Base-by-base conservation (phyloP, 2,329 filamentous ascomycete genomes). In the Exophiala calicioides region DNA sequence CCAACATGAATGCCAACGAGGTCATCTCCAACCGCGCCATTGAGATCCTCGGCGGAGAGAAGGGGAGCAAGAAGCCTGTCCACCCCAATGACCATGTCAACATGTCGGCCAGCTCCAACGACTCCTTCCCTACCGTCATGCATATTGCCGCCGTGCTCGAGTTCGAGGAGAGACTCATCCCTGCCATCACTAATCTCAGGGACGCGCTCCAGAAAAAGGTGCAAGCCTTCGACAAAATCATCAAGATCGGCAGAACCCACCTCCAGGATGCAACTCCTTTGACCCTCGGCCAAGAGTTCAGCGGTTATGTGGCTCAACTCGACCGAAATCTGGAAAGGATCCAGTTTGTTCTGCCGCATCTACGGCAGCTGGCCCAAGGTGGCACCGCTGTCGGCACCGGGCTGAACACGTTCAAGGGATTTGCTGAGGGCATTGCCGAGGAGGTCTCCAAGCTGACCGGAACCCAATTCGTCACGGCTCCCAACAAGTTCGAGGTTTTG, bases 1-100 rank as follows among this genome's bases (percentile, higher is more conserved):
- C 90, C 70, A 97, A 95, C 82, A 97, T 97, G 93, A 98, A 98
- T 76, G 90, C 91, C 68, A 98, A 98, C 77, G 93, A 98, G 72
- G 93, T 98, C 72, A 97, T 98, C 72, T 96, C 91, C 58, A 98
- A 97, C 81, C 88, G 93, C 58, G 93, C 93, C 58, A 97, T 97
- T 71, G 91, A 97, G 78, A 95, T 97, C 56, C 80, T 97, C 43
- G 93, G 93, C 61, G 93, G 93, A 62, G 80, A 79, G 58, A 95
- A 90, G 88, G 93, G 93, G 61, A 85, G 78, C 81, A 97, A 97
- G 85, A 95, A 94, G 78, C 93, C 93, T 20, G 93, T 98, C 57
- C 93, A 98, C 76, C 93, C 93, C 64, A 98, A 97, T 74, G 93
- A 98, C 77, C 93, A 98, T 71, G 93, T 98, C 72, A 98, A 98